These are phyloP conservation scores for Mesembryanthemum crystallinum DNA, from an alignment of 148 eudicot species.

Conservation along the genomic window DNA sequence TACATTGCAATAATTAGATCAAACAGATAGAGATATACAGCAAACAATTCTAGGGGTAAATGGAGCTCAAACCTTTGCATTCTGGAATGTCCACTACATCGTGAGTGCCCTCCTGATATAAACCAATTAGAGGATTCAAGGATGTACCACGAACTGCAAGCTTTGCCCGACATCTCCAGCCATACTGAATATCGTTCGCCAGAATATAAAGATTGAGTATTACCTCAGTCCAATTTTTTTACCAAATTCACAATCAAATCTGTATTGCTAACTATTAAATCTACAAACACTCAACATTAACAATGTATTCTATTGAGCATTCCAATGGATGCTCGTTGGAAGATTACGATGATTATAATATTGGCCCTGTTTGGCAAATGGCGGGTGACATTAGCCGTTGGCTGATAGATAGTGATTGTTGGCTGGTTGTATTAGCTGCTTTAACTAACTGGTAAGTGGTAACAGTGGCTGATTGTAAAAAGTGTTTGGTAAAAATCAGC, in stretches of 20 bases:
- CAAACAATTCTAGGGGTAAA: neutral
- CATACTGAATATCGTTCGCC: conserved; percentile 47
- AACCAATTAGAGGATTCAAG: conserved; percentile 66
- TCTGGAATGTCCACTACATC: conserved; percentile 82
- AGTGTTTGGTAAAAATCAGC: too few relatives aligned
- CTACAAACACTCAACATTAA: neutral
- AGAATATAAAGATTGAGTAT: neutral
- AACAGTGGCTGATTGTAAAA: too few relatives aligned
- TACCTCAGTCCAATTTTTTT: neutral
- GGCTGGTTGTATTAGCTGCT: too few relatives aligned
- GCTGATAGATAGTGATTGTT: too few relatives aligned
- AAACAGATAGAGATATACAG: neutral
- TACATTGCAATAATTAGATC: neutral
- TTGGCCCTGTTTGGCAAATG: too few relatives aligned
- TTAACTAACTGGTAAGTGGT: too few relatives aligned
- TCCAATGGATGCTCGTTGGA: too few relatives aligned
- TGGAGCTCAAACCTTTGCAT: conserved; percentile 63
- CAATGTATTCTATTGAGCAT: too few relatives aligned
- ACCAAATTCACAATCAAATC: neutral
- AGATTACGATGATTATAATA: too few relatives aligned
- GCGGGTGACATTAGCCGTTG: too few relatives aligned
- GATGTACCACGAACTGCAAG: conserved; percentile 93
- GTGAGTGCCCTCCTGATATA: conserved; percentile 94
- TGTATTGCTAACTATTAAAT: neutral
- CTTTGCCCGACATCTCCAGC: conserved; percentile 98